Evolutionary conservation across 1,284 basidiomycete species (phyloP).

Genomic region (Ganoderma lucidum): DNA sequence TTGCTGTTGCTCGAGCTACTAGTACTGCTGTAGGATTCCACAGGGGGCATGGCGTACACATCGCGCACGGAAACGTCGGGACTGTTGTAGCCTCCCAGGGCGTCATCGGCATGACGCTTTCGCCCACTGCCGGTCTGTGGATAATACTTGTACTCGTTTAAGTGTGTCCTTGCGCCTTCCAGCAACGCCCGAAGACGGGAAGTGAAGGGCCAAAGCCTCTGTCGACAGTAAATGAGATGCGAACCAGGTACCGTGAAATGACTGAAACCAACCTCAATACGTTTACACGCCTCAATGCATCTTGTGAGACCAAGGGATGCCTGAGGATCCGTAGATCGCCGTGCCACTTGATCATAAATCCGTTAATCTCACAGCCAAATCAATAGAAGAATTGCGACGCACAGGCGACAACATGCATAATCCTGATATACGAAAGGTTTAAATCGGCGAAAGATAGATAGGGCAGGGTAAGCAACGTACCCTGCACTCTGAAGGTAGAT

Average conservation of each 20-base stretch:
- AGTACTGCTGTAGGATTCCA: constrained; percentile 19
- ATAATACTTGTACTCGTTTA: constrained; percentile 51
- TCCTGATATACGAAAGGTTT: constrained; percentile 51
- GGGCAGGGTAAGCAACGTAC: constrained; percentile 49
- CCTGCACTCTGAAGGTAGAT: constrained; percentile 81
- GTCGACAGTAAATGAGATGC: neutral
- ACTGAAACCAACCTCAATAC: constrained; percentile 67
- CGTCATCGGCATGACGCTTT: constrained; percentile 72
- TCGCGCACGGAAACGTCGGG: constrained; percentile 56
- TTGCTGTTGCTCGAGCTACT: constrained; percentile 34
- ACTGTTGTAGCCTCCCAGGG: constrained; percentile 64
- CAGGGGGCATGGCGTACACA: constrained; percentile 43
- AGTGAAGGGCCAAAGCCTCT: constrained; percentile 76
- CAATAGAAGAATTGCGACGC: constrained; percentile 18
- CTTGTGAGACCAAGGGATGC: constrained; percentile 73
- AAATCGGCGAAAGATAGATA: neutral
- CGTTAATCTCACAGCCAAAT: constrained; percentile 14
- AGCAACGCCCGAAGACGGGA: constrained; percentile 74
- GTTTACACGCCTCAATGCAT: constrained; percentile 71
- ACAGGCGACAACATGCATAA: constrained; percentile 87
- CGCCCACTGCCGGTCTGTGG: constrained; percentile 48
- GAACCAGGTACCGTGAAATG: neutral
- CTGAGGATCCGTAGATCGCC: constrained; percentile 74
- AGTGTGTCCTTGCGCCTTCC: constrained; percentile 69
- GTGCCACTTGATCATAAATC: constrained; percentile 56